Conservation (phyloP, 2,329 filamentous ascomycete genomes). For the Sclerotinia nivalis region DNA sequence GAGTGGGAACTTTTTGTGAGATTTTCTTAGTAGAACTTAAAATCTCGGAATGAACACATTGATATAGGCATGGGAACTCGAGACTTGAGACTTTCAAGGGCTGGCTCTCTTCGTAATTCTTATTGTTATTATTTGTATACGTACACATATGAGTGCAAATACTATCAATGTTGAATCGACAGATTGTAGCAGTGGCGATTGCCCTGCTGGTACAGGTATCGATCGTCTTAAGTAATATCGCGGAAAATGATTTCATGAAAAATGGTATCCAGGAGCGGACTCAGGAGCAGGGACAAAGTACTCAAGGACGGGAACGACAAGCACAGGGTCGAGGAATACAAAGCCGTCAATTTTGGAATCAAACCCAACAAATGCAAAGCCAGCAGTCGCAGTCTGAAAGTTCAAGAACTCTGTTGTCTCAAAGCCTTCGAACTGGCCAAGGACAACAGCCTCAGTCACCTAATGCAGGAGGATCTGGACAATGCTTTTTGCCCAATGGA, state of each 20-base stretch:
- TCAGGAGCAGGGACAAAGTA: background rate
- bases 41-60: slow-evolving; percentile 1
- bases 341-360: background rate
- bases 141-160: slow-evolving; percentile 8
- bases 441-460: background rate
- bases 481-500: slow-evolving; percentile 27
- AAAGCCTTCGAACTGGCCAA: background rate
- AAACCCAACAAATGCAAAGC: background rate
- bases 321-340: background rate
- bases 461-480: background rate
- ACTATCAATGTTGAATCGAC: slow-evolving; percentile 15
- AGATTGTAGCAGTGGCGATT: slow-evolving; percentile 18
- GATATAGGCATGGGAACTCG: background rate
- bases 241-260: background rate
- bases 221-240: background rate
- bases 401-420: background rate
- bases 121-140: slow-evolving; percentile 10
- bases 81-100: background rate
- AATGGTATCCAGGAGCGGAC: background rate
- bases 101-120: slow-evolving; percentile 13
- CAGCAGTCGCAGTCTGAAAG: background rate
- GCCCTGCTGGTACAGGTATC: slow-evolving; percentile 21
- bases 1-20: background rate
- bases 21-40: background rate
- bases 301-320: background rate